Conservation (phyloP, 1,284 basidiomycete genomes). For the Volvariella volvacea region DNA sequence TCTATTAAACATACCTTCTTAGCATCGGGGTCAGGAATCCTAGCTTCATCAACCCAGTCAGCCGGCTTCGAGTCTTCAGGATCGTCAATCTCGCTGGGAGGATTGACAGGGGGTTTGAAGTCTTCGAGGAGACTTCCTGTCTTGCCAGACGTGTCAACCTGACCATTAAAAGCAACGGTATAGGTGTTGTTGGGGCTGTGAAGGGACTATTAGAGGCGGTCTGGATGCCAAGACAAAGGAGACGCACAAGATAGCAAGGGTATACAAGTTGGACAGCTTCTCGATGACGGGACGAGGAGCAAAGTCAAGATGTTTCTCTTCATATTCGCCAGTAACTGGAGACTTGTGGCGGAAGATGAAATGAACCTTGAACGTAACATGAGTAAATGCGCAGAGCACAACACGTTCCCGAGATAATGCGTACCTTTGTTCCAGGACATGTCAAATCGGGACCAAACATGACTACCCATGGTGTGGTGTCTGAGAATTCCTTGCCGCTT, state of each 20-base stretch:
- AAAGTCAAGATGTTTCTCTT: slow-evolving; percentile 92
- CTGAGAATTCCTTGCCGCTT: slow-evolving; percentile 89
- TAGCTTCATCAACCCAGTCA: slow-evolving; percentile 89
- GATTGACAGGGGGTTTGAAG: slow-evolving; percentile 95
- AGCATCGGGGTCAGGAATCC: slow-evolving; percentile 82
- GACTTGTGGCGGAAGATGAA: slow-evolving; percentile 98
- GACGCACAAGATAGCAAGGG: slow-evolving; percentile 77
- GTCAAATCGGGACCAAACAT: slow-evolving; percentile 93
- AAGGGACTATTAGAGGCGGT: slow-evolving; percentile 1
- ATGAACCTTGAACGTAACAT: slow-evolving; percentile 56
- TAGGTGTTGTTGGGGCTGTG: slow-evolving; percentile 90
- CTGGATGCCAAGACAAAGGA: slow-evolving; percentile 1
- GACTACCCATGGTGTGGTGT: slow-evolving; percentile 96
- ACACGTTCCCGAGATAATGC: slow-evolving; percentile 10
- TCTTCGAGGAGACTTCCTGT: slow-evolving; percentile 88
- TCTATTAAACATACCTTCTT: slow-evolving; percentile 43
- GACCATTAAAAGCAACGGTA: slow-evolving; percentile 89
- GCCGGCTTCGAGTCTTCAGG: slow-evolving; percentile 86
- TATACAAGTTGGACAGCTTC: slow-evolving; percentile 89
- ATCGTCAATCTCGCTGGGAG: slow-evolving; percentile 89
- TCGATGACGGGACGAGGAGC: slow-evolving; percentile 84
- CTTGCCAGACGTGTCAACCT: slow-evolving; percentile 49
- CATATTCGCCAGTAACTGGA: slow-evolving; percentile 84
- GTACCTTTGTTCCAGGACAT: slow-evolving; percentile 79
- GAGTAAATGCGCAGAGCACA: slow-evolving; percentile 7